Percentiles rank a stretch among this genome's conserved stretches.
Conservation (phyloP, 1,284 basidiomycete species). For the Cryptococcus floricola region DNA sequence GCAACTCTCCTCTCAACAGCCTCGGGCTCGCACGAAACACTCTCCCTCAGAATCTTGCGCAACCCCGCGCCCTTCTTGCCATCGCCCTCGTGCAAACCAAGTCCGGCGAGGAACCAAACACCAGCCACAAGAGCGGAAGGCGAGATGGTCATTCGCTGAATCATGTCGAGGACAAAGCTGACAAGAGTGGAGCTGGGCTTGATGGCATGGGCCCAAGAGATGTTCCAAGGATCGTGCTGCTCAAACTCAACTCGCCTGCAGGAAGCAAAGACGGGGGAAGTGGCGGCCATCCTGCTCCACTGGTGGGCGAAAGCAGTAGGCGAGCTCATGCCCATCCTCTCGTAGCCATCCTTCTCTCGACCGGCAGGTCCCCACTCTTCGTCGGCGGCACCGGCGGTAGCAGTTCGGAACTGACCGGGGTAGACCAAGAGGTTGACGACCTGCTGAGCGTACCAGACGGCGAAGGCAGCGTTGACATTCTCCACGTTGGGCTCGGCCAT, state of each 20-base stretch:
- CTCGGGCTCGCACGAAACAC: slow-evolving; percentile 50
- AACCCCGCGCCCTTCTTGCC: slow-evolving; percentile 59
- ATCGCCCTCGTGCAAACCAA: slow-evolving; percentile 62
- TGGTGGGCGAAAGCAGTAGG: slow-evolving; percentile 15
- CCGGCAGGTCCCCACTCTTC: slow-evolving; percentile 24
- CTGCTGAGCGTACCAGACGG: slow-evolving; percentile 29
- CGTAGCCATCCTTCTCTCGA: slow-evolving; percentile 22
- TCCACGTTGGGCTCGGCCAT: slow-evolving; percentile 9
- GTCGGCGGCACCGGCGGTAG: slow-evolving; percentile 22
- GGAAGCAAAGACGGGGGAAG: slow-evolving; percentile 5
- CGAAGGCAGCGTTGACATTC: slow-evolving; percentile 17
- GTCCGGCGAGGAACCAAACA: slow-evolving; percentile 73
- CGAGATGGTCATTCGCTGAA: slow-evolving; percentile 62
- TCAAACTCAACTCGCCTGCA: slow-evolving; percentile 12
- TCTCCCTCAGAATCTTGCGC: slow-evolving; percentile 56
- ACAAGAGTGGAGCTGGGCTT: slow-evolving; percentile 20
- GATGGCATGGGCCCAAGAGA: slow-evolving; percentile 13
- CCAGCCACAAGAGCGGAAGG: slow-evolving; percentile 74
- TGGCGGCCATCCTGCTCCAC: slow-evolving; percentile 25
- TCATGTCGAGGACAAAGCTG: slow-evolving; percentile 33
- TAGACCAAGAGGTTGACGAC: slow-evolving; percentile 22
- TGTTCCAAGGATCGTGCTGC: slow-evolving; percentile 21
- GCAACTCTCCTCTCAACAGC: slow-evolving; percentile 54
- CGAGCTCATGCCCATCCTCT: slow-evolving; percentile 14
- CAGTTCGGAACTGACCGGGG: slow-evolving; percentile 30